A percentile compares a stretch with the other conserved stretches of the same genome.
Evolutionary conservation across 192 early-diverging fungal species (phyloP).

Genomic region (Globomyces pollinis-pini): DNA sequence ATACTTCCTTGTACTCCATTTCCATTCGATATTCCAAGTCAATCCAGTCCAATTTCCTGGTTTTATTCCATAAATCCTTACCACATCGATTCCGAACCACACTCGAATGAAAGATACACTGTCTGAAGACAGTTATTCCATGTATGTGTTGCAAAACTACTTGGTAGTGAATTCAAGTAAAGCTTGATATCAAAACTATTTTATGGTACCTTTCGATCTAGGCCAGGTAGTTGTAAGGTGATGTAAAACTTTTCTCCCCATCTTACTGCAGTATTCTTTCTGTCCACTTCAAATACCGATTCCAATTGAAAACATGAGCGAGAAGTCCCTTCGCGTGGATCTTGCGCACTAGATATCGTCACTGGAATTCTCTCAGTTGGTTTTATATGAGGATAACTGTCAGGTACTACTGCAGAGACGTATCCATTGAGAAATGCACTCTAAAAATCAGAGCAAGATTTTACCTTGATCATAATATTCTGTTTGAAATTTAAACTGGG

Average conservation of each 20-base stretch:
- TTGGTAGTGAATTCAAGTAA: not conserved
- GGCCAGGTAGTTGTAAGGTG: not conserved
- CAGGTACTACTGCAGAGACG: not conserved
- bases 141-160: not conserved
- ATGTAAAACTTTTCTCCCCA: slow-evolving; percentile 9
- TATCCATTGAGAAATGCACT: not conserved
- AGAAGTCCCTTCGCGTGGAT: not conserved
- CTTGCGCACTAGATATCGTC: not conserved
- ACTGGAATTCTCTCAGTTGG: not conserved
- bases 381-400: not conserved
- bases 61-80: not conserved
- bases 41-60: slow-evolving; percentile 9
- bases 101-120: slow-evolving; percentile 1
- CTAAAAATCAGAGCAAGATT: not conserved
- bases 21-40: not conserved
- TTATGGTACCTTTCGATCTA: not conserved
- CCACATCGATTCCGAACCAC: not conserved
- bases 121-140: not conserved
- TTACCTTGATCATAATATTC: slow-evolving; percentile 8
- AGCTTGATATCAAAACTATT: not conserved
- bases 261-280: not conserved
- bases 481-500: not conserved
- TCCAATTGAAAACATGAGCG: slow-evolving; percentile 8
- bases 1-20: slow-evolving; percentile 7
- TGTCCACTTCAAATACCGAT: not conserved